These are phyloP conservation scores for Gaertneriomyces semiglobifer DNA, from an alignment of 192 early-diverging fungal species.

Conservation along the genomic window DNA sequence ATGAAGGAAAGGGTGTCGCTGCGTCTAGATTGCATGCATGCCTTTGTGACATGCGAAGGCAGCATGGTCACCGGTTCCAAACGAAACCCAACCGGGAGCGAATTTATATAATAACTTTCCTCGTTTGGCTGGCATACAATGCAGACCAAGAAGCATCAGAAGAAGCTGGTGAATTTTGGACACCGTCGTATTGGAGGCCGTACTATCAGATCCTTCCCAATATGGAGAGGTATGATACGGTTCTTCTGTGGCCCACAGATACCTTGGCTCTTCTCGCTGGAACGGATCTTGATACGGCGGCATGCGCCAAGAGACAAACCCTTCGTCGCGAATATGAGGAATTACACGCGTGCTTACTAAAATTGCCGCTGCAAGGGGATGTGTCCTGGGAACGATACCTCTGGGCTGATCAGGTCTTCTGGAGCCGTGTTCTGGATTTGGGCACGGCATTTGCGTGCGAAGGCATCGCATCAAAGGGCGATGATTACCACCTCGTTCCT, in stretches of 20 bases:
- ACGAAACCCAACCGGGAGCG: constrained; percentile 13
- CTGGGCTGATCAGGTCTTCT: constrained; percentile 70
- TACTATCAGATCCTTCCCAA: constrained; percentile 62
- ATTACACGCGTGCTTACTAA: constrained; percentile 6
- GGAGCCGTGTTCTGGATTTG: constrained; percentile 65
- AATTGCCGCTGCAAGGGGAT: constrained; percentile 11
- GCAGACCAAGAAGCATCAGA: not conserved
- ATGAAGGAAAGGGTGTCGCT: not conserved
- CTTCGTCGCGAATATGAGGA: constrained; percentile 48
- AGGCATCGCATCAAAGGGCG: not conserved
- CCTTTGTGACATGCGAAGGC: not conserved
- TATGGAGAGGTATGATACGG: constrained; percentile 33
- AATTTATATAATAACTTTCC: constrained; percentile 17
- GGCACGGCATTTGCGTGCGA: constrained; percentile 22
- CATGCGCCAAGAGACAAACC: constrained; percentile 45
- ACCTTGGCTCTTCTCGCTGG: constrained; percentile 44
- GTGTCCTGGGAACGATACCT: constrained; percentile 44
- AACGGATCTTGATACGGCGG: constrained; percentile 50
- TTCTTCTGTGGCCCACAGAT: constrained; percentile 41
- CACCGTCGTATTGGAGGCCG: constrained; percentile 34
- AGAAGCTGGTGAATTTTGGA: constrained; percentile 1
- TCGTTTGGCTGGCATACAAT: constrained; percentile 8
- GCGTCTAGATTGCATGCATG: constrained; percentile 6
- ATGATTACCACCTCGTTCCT: constrained; percentile 61
- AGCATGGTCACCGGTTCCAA: not conserved